Evolutionary conservation across 306 rosid genomes (phyloP), one percentile per base, ranked within the genome.

Genomic region (Boehmeria nivea): DNA sequence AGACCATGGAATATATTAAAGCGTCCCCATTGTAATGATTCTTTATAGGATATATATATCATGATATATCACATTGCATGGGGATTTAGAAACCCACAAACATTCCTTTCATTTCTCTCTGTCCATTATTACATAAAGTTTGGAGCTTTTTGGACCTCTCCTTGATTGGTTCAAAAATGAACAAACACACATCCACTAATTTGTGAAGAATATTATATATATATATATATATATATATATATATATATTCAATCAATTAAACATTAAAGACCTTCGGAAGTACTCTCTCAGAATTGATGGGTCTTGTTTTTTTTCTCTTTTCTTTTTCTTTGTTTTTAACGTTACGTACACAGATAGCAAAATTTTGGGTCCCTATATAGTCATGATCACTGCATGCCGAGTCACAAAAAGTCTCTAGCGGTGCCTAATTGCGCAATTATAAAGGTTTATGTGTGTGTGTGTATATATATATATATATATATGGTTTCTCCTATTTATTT

Each of bases 1-100:
- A 75, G 73, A 70, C n/a, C 53, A 49, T 64, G 67, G 82, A 81
- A 76, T 83, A n/a, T n/a, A n/a, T n/a, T n/a, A 86, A 85, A 83
- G 93, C 60, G 70, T 31, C 39, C 71, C 61, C 70, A 57, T 57
- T 68, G 76, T 65, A 36, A 19, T 43, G 16, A 65, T 38, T 16
- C 63, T 28, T 63, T 40, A 40, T 11, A 10, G 1, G 15, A 40
- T 11, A 11, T 14, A 40, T 12, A 12, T 10, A 40, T 40, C n/a
- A 11, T 40, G 45, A 40, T 9, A 28, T 6, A 51, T 10, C 10
- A 19, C 24, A 31, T 45, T 81, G 85, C 94, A 80, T 80, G 79
- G 82, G 77, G 81, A 81, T 72, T 78, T 50, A 62, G 69, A 63
- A 71, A 66, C 67, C 63, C 63, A 34, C 47, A 67, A 67, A 47